Evolutionary conservation across 257 asterid species (phyloP), one percentile per base, ranked within the genome.

Genomic region (Vinca minor): DNA sequence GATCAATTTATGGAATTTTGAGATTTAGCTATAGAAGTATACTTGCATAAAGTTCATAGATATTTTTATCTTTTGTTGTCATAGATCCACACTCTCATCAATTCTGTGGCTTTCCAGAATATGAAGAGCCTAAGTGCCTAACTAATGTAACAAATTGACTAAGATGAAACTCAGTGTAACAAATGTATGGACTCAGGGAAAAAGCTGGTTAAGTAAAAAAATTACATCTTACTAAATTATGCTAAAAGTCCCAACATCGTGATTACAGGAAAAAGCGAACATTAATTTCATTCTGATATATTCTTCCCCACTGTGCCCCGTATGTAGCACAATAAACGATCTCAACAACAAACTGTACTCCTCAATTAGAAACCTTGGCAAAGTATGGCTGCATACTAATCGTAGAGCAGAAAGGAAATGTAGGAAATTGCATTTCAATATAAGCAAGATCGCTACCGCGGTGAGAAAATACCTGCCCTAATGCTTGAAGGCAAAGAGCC

Each of bases 401-500:
- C 39, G 13, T 48, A 47, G n/a, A 12, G 57, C 44, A 62, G 20
- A 46, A 62, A 28, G 20, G 1, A 15, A 17, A n/a, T 34, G 26
- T 15, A 18, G 57, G 68, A 31, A 8, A 56, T 26, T 49, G 53
- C 42, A 38, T 57, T 58, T 41, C 53, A 34, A 62, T 29, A 28
- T 13, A 68, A 69, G 48, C 50, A 60, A 62, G 48, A 66, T 21
- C 47, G 63, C 67, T 26, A 44, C 20, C 52, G 42, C 62, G 45
- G 59, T 68, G 62, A 76, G 62, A 41, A 34, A 69, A 59, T 87
- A 92, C 95, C 96, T 92, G 96, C 59, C 96, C 98, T 66, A 92
- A 75, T 34, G 95, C 95, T 83, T 92, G 95, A 72, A 92, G 98
- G 81, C 96, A 88, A 66, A 86, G 94, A 66, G 98, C 92, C 73